Base-by-base conservation (phyloP, 2,329 filamentous ascomycete genomes). In the Ophiocordyceps camponoti-leonardi region DNA sequence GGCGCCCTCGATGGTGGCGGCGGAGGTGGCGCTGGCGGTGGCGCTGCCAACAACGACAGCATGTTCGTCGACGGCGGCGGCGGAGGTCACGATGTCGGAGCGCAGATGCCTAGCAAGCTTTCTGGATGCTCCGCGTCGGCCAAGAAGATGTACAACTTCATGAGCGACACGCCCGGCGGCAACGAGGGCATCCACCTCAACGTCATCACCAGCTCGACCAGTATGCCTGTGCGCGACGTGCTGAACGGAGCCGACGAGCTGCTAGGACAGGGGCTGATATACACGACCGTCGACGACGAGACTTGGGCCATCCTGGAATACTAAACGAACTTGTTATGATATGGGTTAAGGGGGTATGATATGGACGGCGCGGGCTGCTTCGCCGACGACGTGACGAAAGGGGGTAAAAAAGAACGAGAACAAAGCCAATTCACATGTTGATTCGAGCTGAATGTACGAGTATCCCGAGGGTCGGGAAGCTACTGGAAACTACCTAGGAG, bases 251-350 rank as follows among this genome's bases (percentile, higher is more conserved):
- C 83, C 11, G 86, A 94, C 54, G 87, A 96, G 63, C 63, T 98
- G 56, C 63, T 86, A 41, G 69, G 69, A 2, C 65, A 76, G 46
- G 86, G 87, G 28, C 59, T 86, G 54, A 85, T 94, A 51, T 98
- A 86, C 65, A 86, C 86, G 26, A 98, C 93, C 11, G 74, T 94
- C 7, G 87, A 96, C 63, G 90, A 96, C 56, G 75, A 85, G 62
- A 96, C 90, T 1, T 96, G 85, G 81, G 86, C 86, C 41, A 69
- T 94, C 50, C 67, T 95, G 49, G 85, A 93, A 48, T 53, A 49
- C 41, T 52, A 43, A 18, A n/a, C 23, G 3, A 11, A 19, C 2
- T 12, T 19, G 11, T 18, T 6, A 19, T 10, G 6, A 19, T n/a
- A 18, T 4, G 35, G 35, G 18, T 10, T 19, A 4, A 18, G 22